Evolutionary conservation across 192 early-diverging fungal species (phyloP), one percentile per base, ranked within the genome.

Genomic region (Chytriomyces sp.): DNA sequence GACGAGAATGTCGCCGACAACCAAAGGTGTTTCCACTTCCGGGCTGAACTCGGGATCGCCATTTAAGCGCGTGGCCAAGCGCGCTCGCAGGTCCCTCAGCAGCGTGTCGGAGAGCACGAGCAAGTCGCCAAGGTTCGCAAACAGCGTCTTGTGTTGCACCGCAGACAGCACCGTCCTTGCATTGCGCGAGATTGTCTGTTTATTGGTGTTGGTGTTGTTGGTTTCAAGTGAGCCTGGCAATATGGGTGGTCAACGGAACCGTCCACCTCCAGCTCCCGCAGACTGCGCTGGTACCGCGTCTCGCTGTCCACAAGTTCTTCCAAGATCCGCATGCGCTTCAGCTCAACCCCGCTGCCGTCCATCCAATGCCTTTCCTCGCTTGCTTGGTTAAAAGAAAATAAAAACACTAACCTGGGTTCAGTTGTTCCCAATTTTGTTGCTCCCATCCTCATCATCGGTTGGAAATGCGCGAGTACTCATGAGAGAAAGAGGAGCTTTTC

Each of bases 41-140:
- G n/a, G n/a, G n/a, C n/a, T n/a, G n/a, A n/a, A n/a, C n/a, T n/a
- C n/a, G n/a, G n/a, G n/a, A n/a, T n/a, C n/a, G n/a, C n/a, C n/a
- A n/a, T n/a, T n/a, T n/a, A n/a, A n/a, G 17, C 19, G 19, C 1
- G 30, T 19, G 17, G n/a, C 61, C 8, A 32, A 17, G 28, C 14
- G 8, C 8, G 30, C 61, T 26, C 17, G 12, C 31, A 69, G 66
- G 22, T 53, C 52, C n/a, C n/a, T 7, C 10, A 32, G 53, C 8
- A 69, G 52, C 5, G 7, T 10, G n/a, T 7, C 44, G 33, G 22
- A 34, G 26, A 69, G 31, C 5, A 28, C 6, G 14, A 32, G 31
- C 31, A 69, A 57, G 53, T 55, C 52, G 31, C 5, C 52, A 4
- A 55, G 31, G 36, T 69, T 69, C 32, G 66, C 26, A 53, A 69